phyloP scores from a whole-genome alignment of 345 rosid species.

The Anacardium occidentale region DNA sequence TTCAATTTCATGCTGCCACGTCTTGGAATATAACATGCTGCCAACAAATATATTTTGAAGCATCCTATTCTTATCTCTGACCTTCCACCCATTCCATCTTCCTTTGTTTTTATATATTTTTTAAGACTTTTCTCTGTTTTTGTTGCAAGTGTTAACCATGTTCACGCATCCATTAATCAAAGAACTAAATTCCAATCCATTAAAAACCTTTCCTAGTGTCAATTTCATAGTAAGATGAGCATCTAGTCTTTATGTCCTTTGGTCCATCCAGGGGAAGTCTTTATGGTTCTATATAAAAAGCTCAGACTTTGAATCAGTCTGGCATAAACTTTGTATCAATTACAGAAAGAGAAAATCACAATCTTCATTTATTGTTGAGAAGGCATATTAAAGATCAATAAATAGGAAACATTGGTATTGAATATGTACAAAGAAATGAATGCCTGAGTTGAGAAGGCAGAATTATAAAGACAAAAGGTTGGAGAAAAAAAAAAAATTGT shows the following conservation, averaged over 20 bases:
- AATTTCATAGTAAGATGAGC: slow-evolving; percentile 1
- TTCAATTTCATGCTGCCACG: too few species aligned
- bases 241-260: slow-evolving; percentile 4
- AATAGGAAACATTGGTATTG: not conserved
- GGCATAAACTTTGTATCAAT: too few species aligned
- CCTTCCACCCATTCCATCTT: slow-evolving; percentile 4
- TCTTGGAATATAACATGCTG: slow-evolving; percentile 16
- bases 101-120: not conserved
- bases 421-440: slow-evolving; percentile 22
- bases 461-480: slow-evolving; percentile 1
- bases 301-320: too few species aligned
- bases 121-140: not conserved
- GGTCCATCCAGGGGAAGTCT: not conserved
- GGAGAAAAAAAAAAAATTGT: not conserved
- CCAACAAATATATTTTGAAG: not conserved
- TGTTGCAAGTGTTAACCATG: not conserved
- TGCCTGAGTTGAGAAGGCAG: slow-evolving; percentile 1
- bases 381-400: not conserved
- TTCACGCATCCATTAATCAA: not conserved
- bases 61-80: not conserved
- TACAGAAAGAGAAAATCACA: too few species aligned
- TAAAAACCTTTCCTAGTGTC: not conserved
- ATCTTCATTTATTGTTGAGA: too few species aligned
- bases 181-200: not conserved
- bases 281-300: not conserved